Base-by-base conservation (phyloP, 306 rosid species). In the Crotalaria pallida region DNA sequence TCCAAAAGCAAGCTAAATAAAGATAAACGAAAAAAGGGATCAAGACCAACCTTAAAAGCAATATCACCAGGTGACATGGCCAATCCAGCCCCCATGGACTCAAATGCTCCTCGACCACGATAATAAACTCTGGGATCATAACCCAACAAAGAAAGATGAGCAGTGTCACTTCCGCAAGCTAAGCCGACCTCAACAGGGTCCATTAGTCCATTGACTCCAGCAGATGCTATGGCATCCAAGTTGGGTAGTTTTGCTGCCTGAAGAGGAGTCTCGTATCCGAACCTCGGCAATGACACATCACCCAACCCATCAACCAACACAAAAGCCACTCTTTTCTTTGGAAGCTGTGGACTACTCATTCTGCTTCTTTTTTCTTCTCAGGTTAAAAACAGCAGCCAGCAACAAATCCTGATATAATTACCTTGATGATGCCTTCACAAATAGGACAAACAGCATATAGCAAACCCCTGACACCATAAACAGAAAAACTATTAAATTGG, bases 51-150 rank as follows among this genome's bases (percentile, higher is more conserved):
- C 92, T 91, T 94, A 65, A 88, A 94, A 68, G 99, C 99, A 77
- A 94, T 94, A 79, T 94, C 97, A 65, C 96, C 99, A 18, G 99
- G 99, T 53, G 89, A 91, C 97, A 94, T 94, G 58, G 92, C 99
- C 80, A 94, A 81, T 65, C 99, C 99, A 48, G 97, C 99, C 31
- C 99, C 99, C 97, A 94, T 94, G 75, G 97, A 94, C 78, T 94
- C 97, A 71, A 94, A 94, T 18, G 97, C 97, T 52, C 99, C 99
- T 23, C 99, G 87, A 41, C 99, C 99, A 0, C 85, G 89, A 57
- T 94, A 94, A 86, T 91, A 94, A 48, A 91, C 83, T 77, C 95
- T 88, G 8, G 97, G 99, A 59, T 94, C 87, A 43, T 94, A 91
- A 40, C 96, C 97, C 87, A 94, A 40, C 13, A 94, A 80, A 63